Evolutionary conservation across 345 rosid genomes (phyloP).

Genomic region (Turritis glabra): DNA sequence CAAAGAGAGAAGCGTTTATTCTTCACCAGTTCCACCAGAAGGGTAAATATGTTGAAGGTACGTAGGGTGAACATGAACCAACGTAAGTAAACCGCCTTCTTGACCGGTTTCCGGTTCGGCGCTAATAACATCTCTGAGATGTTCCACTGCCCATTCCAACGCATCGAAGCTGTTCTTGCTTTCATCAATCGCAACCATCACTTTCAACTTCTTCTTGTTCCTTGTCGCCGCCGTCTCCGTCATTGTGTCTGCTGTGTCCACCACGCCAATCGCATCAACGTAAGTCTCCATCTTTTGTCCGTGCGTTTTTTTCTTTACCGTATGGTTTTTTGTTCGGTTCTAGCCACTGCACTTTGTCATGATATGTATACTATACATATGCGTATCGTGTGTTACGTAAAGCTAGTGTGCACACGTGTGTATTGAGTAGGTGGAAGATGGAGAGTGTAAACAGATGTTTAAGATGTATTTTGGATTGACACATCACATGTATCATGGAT

Average conservation of each 20-base stretch:
- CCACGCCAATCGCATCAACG: conserved; percentile 24
- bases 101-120: conserved; percentile 32
- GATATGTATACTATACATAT: too few species aligned
- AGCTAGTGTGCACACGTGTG: not conserved
- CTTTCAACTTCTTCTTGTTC: conserved; percentile 44
- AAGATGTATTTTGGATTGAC: not conserved
- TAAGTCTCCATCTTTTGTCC: conserved; percentile 34
- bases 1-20: not conserved
- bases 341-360: not conserved
- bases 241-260: conserved; percentile 13
- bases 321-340: not conserved
- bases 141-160: conserved; percentile 58
- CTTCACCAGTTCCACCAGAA: conserved; percentile 54
- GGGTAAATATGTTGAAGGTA: conserved; percentile 46
- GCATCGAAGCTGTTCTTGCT: conserved; percentile 68
- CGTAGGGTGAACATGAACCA: conserved; percentile 63
- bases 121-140: conserved; percentile 28
- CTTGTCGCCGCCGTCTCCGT: not conserved
- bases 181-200: conserved; percentile 65
- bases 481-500: conserved; percentile 2
- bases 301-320: not conserved
- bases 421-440: conserved; percentile 32
- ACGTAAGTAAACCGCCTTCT: conserved; percentile 42
- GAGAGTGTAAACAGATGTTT: conserved; percentile 25
- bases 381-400: too few species aligned